phyloP scores from a whole-genome alignment of 2,329 filamentous ascomycete species.

The Talaromyces funiculosus region DNA sequence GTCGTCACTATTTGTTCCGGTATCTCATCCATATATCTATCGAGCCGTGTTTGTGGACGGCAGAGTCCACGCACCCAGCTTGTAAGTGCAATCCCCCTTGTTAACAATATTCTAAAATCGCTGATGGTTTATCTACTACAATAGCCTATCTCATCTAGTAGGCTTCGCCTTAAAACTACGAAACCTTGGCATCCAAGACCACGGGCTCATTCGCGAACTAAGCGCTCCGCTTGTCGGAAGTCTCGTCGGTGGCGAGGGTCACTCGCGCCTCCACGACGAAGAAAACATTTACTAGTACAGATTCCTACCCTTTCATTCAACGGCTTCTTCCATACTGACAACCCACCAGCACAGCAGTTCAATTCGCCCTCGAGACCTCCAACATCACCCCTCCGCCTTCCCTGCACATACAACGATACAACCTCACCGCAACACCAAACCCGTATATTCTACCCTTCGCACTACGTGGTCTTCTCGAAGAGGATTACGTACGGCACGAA shows the following conservation, averaged over 20 bases:
- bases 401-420: slow-evolving; percentile 50
- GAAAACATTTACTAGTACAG: slow-evolving; percentile 70
- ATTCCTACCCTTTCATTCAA: neutral
- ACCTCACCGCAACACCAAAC: slow-evolving; percentile 50
- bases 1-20: slow-evolving; percentile 81
- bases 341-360: slow-evolving; percentile 55
- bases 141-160: slow-evolving; percentile 75
- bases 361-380: slow-evolving; percentile 69
- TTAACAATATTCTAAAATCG: neutral
- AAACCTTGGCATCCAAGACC: slow-evolving; percentile 87
- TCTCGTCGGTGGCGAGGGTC: slow-evolving; percentile 85
- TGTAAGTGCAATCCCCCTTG: slow-evolving; percentile 45
- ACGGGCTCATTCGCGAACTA: slow-evolving; percentile 86
- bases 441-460: slow-evolving; percentile 93
- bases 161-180: slow-evolving; percentile 90
- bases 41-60: slow-evolving; percentile 95
- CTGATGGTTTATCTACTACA: slow-evolving; percentile 12
- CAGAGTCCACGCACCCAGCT: slow-evolving; percentile 84
- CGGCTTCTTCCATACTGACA: neutral
- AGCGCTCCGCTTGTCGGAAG: slow-evolving; percentile 84
- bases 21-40: slow-evolving; percentile 87
- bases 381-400: slow-evolving; percentile 40
- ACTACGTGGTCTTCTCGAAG: slow-evolving; percentile 87
- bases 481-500: slow-evolving; percentile 81
- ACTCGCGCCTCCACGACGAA: slow-evolving; percentile 90